Percentiles rank a stretch among this genome's conserved stretches.
phyloP scores from a whole-genome alignment of 2,329 filamentous ascomycete genomes.

The Colletotrichum spinosum region DNA sequence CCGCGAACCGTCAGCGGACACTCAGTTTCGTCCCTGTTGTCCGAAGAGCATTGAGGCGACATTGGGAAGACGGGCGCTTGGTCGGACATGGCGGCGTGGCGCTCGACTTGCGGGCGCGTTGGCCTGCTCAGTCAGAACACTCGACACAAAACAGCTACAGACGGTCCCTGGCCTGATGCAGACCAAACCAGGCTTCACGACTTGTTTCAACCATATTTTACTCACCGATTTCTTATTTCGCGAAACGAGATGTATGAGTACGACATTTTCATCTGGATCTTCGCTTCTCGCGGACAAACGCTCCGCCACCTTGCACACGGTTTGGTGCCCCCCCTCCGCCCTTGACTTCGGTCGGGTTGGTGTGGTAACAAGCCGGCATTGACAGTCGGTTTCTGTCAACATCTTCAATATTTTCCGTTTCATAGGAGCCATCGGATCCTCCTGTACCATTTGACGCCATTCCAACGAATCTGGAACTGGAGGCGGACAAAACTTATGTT shows the following conservation, averaged over 20 bases:
- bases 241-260: constrained; percentile 37
- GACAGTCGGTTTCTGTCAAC: too few relatives aligned
- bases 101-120: constrained; percentile 40
- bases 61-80: background rate
- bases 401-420: background rate
- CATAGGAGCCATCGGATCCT: constrained; percentile 14
- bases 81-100: constrained; percentile 8
- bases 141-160: constrained; percentile 39
- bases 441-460: constrained; percentile 11
- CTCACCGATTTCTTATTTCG: constrained; percentile 21
- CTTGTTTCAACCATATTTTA: constrained; percentile 43
- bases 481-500: constrained; percentile 18
- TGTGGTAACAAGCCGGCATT: too few relatives aligned
- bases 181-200: constrained; percentile 42
- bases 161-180: constrained; percentile 18
- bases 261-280: constrained; percentile 31
- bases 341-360: too few relatives aligned
- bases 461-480: constrained; percentile 23
- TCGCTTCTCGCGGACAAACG: constrained; percentile 16
- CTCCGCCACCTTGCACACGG: background rate
- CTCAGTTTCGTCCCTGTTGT: constrained; percentile 57
- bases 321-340: too few relatives aligned
- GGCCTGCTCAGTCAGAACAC: constrained; percentile 45
- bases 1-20: constrained; percentile 44
- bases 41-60: constrained; percentile 50